phyloP scores from a whole-genome alignment of 208 protist genomes.

The Porcisia deanei region DNA sequence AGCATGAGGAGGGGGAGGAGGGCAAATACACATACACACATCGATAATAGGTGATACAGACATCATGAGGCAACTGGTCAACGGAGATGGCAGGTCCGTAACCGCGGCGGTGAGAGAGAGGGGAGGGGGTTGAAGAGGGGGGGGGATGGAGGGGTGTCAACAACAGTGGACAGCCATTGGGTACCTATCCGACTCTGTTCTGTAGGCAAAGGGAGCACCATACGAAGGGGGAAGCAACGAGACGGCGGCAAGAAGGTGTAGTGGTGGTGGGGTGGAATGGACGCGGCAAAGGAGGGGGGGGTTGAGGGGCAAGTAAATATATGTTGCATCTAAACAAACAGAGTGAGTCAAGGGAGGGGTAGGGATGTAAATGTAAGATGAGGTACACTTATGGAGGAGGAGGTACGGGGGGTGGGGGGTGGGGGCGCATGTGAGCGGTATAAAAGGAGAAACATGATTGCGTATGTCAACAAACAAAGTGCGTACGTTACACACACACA shows the following conservation, averaged over 20 bases:
- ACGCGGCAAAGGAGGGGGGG: neutral
- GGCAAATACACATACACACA: no score
- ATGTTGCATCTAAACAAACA: neutral
- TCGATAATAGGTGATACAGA: neutral
- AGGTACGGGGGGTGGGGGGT: neutral
- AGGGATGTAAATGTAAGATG: neutral
- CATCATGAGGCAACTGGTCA: neutral
- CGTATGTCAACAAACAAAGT: neutral
- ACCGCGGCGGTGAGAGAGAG: neutral
- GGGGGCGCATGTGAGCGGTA: neutral
- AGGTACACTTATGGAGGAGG: neutral
- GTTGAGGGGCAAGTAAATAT: neutral
- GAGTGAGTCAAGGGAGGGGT: neutral
- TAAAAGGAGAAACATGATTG: neutral
- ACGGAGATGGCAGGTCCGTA: neutral
- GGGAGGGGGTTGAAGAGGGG: neutral
- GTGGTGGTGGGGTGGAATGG: neutral
- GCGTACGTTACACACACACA: neutral
- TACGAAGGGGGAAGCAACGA: neutral
- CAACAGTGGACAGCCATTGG: no score
- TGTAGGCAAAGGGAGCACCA: no score
- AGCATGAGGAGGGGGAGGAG: no score
- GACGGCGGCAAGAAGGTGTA: constrained; percentile 4
- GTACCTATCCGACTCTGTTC: no score
- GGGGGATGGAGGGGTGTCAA: neutral